These are phyloP conservation scores for Blastobotrys persicus DNA, from an alignment of 1,139 yeast genomes.

Conservation along the genomic window DNA sequence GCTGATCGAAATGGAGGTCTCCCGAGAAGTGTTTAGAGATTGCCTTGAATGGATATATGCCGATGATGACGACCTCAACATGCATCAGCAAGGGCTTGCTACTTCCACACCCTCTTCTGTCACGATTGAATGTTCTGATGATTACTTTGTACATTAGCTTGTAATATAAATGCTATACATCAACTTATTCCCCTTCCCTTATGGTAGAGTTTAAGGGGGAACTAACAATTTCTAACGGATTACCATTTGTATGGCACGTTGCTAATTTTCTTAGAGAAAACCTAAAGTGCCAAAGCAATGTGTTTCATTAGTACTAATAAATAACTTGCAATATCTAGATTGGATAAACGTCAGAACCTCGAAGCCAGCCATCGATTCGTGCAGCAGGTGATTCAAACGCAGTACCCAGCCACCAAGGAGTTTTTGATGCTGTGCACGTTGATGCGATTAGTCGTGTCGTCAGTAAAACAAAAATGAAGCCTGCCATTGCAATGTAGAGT, in stretches of 20 bases:
- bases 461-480: neutral
- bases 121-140: constrained; percentile 3
- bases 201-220: no score
- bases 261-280: no score
- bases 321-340: no score
- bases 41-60: constrained; percentile 37
- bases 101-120: neutral
- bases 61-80: constrained; percentile 30
- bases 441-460: neutral
- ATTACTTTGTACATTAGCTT: neutral
- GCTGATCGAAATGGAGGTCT: constrained; percentile 54
- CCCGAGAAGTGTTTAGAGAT: constrained; percentile 39
- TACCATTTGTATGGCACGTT: no score
- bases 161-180: neutral
- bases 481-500: neutral
- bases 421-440: neutral
- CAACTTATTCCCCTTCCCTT: no score
- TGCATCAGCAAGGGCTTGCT: constrained; percentile 9
- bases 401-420: constrained; percentile 10
- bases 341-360: constrained; percentile 1
- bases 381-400: neutral
- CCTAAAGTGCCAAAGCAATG: no score
- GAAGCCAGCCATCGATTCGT: constrained; percentile 7
- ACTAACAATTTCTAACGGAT: no score
- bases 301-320: no score